These are phyloP conservation scores for Smallanthus sonchifolius DNA, from an alignment of 129 eudicot species.

Conservation along the genomic window DNA sequence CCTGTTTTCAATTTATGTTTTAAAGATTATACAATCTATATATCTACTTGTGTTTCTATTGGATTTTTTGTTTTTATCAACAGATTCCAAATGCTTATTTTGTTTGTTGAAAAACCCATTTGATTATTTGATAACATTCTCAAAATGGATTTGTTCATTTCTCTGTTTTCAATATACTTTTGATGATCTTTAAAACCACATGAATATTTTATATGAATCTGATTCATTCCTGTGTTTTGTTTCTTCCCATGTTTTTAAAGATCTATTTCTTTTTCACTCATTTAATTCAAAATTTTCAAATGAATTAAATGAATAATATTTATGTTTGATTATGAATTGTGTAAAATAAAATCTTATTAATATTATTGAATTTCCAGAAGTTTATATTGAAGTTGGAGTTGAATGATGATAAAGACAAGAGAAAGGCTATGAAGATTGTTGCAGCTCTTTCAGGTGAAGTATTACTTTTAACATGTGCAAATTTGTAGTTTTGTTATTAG, in stretches of 20 bases:
- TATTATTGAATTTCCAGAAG: slow-evolving; percentile 26
- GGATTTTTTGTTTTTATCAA: not conserved
- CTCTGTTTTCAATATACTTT: not conserved
- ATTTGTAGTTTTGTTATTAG: not conserved
- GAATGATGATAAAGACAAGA: slow-evolving; percentile 43
- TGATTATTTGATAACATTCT: slow-evolving; percentile 9
- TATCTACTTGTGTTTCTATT: not conserved
- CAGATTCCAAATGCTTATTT: not conserved
- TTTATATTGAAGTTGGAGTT: slow-evolving; percentile 37
- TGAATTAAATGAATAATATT: not conserved
- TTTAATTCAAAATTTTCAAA: no score
- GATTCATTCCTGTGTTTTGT: not conserved
- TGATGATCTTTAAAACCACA: not conserved
- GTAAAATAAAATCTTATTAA: not conserved
- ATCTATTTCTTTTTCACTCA: not conserved
- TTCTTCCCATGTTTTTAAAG: not conserved
- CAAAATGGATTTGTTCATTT: not conserved
- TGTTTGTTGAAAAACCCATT: not conserved
- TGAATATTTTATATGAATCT: not conserved
- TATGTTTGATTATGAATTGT: not conserved
- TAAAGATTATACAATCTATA: slow-evolving; percentile 11
- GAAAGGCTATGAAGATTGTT: slow-evolving; percentile 50
- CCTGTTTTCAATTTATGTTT: not conserved
- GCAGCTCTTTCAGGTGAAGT: slow-evolving; percentile 38
- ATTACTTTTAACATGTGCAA: not conserved